Base-by-base conservation (phyloP, 2,329 filamentous ascomycete genomes). In the Trichoderma sp. region DNA sequence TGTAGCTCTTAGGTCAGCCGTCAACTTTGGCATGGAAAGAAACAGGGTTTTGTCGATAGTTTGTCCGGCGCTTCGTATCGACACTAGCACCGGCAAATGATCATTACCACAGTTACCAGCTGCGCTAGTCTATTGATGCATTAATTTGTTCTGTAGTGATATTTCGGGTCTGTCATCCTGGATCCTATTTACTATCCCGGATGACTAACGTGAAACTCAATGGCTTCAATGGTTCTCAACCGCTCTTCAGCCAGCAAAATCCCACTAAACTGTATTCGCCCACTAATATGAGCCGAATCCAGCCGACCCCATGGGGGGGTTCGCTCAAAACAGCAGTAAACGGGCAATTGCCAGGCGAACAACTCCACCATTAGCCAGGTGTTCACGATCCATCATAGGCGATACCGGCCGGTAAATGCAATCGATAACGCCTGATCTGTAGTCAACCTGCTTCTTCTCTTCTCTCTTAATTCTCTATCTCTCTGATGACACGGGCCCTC, bases 241-340 rank as follows among this genome's bases (percentile, higher is more conserved):
- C 4, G 15, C 23, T n/a, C 28, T 32, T n/a, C 5, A 67, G 43
- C 32, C 32, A 67, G 9, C 64, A 34, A 28, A 63, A 30, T 30
- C 34, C 47, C 50, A 57, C 64, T 67, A 69, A 53, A 53, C 55
- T 30, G 53, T 4, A 62, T 61, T 36, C 4, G 57, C 67, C 67
- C 55, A 62, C 68, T 63, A 67, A 28, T 63, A 67, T 53, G 61
- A 73, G 71, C 71, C 71, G 71, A 34, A 58, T 39, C 32, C 53
- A 73, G 34, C 71, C 71, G 71, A 67, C 71, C 71, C 71, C 71
- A 67, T 39, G 53, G 66, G 69, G 69, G 62, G 36, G 55, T 20
- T 50, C 6, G 55, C 66, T 68, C 66, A 68, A 68, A 61, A 30
- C 36, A 68, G 55, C 55, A 68, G 66, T 47, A 58, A 36, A 17